A percentile compares a stretch with the other conserved stretches of the same genome.
These are phyloP conservation scores for Phytophthora parvispora DNA, from an alignment of 352 stramenopile species.

Conservation along the genomic window DNA sequence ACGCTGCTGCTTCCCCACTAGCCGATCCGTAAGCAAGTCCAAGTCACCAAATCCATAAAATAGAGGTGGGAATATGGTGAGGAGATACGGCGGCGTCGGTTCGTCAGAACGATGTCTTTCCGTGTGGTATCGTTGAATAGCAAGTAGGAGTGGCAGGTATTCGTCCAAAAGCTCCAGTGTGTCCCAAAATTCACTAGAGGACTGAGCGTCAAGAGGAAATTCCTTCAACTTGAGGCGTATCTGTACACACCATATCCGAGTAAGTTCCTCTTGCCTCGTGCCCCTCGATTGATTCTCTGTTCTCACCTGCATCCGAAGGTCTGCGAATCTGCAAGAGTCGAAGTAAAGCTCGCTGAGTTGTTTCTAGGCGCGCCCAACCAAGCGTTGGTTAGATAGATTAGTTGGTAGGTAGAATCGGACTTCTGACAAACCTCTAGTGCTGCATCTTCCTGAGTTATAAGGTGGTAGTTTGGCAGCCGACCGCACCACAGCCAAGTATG, in stretches of 20 bases:
- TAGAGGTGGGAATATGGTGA: slow-evolving; percentile 44
- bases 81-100: not conserved
- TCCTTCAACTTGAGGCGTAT: slow-evolving; percentile 68
- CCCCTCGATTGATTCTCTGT: too few relatives aligned
- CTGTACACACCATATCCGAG: slow-evolving; percentile 13
- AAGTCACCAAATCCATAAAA: slow-evolving; percentile 56
- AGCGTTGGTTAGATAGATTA: not conserved
- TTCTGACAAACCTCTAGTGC: slow-evolving; percentile 32
- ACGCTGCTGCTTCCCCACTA: slow-evolving; percentile 36
- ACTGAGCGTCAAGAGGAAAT: slow-evolving; percentile 41
- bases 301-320: slow-evolving; percentile 49
- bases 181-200: slow-evolving; percentile 27
- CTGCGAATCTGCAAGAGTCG: slow-evolving; percentile 38
- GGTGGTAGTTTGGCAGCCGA: slow-evolving; percentile 50
- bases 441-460: slow-evolving; percentile 39
- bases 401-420: not conserved
- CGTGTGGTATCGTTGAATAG: slow-evolving; percentile 46
- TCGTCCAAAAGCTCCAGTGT: slow-evolving; percentile 46
- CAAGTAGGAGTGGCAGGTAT: slow-evolving; percentile 55
- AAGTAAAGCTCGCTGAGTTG: slow-evolving; percentile 50
- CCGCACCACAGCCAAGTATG: slow-evolving; percentile 56
- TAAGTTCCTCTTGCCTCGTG: not conserved
- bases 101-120: not conserved
- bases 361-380: slow-evolving; percentile 24
- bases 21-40: slow-evolving; percentile 42